phyloP scores from a whole-genome alignment of 2,329 filamentous ascomycete species.

The Ophiostoma angusticollis region DNA sequence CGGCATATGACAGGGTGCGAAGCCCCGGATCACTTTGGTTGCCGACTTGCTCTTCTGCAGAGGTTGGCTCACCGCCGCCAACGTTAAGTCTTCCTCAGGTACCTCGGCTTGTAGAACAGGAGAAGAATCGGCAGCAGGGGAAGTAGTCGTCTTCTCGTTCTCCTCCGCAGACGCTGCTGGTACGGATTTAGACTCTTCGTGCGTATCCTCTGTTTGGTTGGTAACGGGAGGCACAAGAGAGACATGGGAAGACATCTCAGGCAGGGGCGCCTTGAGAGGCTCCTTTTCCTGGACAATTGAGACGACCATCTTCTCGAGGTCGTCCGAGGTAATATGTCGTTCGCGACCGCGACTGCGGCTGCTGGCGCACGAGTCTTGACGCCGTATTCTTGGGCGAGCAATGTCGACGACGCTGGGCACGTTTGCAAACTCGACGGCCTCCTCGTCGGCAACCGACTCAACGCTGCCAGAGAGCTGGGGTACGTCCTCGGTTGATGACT shows the following conservation, averaged over 20 bases:
- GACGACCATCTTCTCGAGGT: conserved; percentile 86
- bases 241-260: conserved; percentile 24
- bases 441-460: conserved; percentile 60
- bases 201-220: too few relatives aligned
- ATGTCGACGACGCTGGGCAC: conserved; percentile 45
- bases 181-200: too few relatives aligned
- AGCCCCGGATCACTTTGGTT: conserved; percentile 66
- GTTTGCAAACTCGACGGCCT: conserved; percentile 44
- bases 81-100: background rate
- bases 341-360: conserved; percentile 62
- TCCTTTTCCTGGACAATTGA: conserved; percentile 85
- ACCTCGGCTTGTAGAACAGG: background rate
- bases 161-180: too few relatives aligned
- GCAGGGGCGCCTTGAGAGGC: conserved; percentile 44
- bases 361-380: conserved; percentile 57
- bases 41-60: conserved; percentile 18
- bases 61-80: background rate
- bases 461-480: conserved; percentile 67
- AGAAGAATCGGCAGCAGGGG: too few relatives aligned
- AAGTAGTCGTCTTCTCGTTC: too few relatives aligned
- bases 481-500: conserved; percentile 36
- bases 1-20: conserved; percentile 59
- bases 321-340: conserved; percentile 83
- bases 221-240: conserved; percentile 9
- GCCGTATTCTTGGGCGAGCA: conserved; percentile 52